Conservation (phyloP, 2,329 filamentous ascomycete species). For the Diplodia mutila region DNA sequence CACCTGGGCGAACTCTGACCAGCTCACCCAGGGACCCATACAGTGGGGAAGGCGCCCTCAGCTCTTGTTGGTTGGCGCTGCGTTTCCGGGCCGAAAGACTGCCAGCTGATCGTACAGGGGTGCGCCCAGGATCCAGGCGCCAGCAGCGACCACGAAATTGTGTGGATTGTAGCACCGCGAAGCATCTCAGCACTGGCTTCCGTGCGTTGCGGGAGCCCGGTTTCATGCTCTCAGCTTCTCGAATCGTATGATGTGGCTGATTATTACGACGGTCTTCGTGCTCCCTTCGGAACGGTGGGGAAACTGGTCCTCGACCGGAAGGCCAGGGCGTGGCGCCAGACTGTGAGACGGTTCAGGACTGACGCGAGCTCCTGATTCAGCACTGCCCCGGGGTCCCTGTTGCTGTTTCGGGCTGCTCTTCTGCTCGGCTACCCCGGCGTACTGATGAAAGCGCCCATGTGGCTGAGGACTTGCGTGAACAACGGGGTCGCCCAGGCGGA, state of each 20-base stretch:
- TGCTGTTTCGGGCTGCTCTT: background rate
- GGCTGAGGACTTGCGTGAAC: constrained; percentile 9
- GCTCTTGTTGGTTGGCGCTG: constrained; percentile 23
- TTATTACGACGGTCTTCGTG: background rate
- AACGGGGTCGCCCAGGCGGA: constrained; percentile 2
- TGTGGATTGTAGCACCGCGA: constrained; percentile 4
- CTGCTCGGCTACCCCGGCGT: background rate
- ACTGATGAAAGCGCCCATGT: constrained; percentile 5
- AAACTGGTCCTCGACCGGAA: background rate
- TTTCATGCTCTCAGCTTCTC: background rate
- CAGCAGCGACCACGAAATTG: constrained; percentile 19
- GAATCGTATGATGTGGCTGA: constrained; percentile 17
- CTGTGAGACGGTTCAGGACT: constrained; percentile 15
- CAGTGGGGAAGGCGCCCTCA: constrained; percentile 18
- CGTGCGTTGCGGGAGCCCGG: background rate
- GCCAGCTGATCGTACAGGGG: constrained; percentile 22
- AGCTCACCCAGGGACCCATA: constrained; percentile 19
- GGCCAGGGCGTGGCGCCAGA: constrained; percentile 13
- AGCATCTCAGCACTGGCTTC: background rate
- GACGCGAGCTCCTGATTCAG: constrained; percentile 23
- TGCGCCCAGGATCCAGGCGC: constrained; percentile 13
- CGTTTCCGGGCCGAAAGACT: constrained; percentile 16
- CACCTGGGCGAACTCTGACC: constrained; percentile 22
- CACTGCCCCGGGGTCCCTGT: constrained; percentile 1
- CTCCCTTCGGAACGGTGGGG: constrained; percentile 6